Evolutionary conservation across 371 early-diverging fungal genomes (phyloP), one percentile per base, ranked within the genome.

Genomic region (Rhizopus sp.): DNA sequence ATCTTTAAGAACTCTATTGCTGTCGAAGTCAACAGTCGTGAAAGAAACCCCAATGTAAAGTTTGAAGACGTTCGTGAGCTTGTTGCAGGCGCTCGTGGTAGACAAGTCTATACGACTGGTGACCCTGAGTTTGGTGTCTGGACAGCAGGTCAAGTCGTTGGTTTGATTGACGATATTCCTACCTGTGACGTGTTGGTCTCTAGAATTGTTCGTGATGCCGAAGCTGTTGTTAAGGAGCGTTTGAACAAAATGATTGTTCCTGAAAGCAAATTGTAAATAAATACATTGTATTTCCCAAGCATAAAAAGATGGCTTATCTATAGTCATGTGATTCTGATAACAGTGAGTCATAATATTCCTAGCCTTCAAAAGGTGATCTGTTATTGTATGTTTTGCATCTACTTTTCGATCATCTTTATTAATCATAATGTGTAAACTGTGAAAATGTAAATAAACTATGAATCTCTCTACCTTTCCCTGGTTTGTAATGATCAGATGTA

Each of bases 1-100:
- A 87, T 91, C 42, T 89, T 91, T 72, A 84, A 86, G 37, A 90
- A 90, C 78, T 74, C 76, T 59, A 80, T 90, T 9, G 86, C 88
- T 16, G 60, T 68, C 33, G 89, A 90, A 66, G 89, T 91, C 44
- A 83, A 89, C 50, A 66, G 55, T 23, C 81, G 84, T 50, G 89
- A 91, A 68, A 75, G 74, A 50, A 54, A 76, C 40, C 78, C 81
- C 29, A 71, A 76, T 59, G 84, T 86, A 45, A 62, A 80, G 52
- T 91, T 91, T 64, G 72, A 83, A 12, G 86, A 89, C 60, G 78
- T 91, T 7, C 75, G 78, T 23, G 81, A 86, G 39, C 69, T 91
- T 39, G 92, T 91, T 0, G 60, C 87, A 12, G 92, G 92, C 33
- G 68, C 72, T 39, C 80, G 90, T 34, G 92, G 92, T 7, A 81